phyloP scores from a whole-genome alignment of 2,329 filamentous ascomycete species.

The Ramichloridium luteum region DNA sequence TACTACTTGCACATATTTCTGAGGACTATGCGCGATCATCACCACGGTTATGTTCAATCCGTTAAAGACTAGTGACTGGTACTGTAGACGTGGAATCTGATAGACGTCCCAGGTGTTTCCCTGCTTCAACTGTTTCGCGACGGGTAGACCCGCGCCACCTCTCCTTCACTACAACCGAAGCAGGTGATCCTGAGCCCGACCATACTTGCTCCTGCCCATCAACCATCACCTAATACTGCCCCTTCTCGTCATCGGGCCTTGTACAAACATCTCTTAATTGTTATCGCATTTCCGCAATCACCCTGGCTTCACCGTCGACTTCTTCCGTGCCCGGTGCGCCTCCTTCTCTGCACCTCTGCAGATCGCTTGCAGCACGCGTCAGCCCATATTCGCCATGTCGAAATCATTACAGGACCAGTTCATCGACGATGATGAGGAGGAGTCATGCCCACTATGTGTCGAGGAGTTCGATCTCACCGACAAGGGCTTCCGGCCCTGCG shows the following conservation, averaged over 20 bases:
- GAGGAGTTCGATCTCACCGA: slow-evolving; percentile 98
- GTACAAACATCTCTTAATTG: no score
- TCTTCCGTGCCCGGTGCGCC: slow-evolving; percentile 1
- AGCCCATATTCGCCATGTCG: slow-evolving; percentile 30
- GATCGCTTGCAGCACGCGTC: slow-evolving; percentile 5
- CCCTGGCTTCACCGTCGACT: slow-evolving; percentile 1
- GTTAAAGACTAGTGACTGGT: no score
- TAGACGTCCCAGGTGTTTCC: background rate
- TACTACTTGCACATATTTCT: no score
- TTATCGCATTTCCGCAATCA: background rate
- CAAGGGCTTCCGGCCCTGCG: slow-evolving; percentile 92
- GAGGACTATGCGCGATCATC: no score
- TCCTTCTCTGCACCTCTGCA: background rate
- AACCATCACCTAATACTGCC: no score
- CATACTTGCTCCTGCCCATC: no score
- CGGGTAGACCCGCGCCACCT: background rate
- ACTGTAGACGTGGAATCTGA: no score
- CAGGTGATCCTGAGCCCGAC: no score
- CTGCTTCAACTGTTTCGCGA: background rate
- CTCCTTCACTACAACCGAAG: slow-evolving; percentile 1
- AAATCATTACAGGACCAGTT: slow-evolving; percentile 40
- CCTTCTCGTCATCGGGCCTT: no score
- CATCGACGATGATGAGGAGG: slow-evolving; percentile 42
- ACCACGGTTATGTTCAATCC: no score
- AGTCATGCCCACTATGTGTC: slow-evolving; percentile 81